Percentiles rank a stretch among this genome's conserved stretches.
Evolutionary conservation across 345 rosid genomes (phyloP).

Genomic region (Lenwebbia sp.): DNA sequence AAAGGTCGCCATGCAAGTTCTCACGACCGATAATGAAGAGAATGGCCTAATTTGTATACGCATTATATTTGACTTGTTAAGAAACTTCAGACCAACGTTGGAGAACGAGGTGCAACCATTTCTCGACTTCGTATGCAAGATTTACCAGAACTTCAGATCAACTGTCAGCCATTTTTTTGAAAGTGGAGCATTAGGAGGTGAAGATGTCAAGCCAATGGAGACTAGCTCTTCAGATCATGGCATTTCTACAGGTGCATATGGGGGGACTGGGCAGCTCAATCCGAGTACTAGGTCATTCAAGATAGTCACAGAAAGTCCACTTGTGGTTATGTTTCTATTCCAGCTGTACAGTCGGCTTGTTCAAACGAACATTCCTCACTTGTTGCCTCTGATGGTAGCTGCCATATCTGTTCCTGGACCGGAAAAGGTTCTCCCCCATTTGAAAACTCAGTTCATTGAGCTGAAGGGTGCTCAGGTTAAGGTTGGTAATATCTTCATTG

Average conservation of each 20-base stretch:
- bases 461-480: conserved; percentile 99
- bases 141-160: conserved; percentile 72
- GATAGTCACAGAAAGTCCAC: conserved; percentile 97
- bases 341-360: conserved; percentile 90
- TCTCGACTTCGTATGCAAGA: conserved; percentile 92
- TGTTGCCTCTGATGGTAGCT: conserved; percentile 93
- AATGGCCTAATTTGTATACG: conserved; percentile 93
- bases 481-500: conserved; percentile 30
- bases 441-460: conserved; percentile 85
- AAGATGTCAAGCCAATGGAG: conserved; percentile 83
- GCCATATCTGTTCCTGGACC: conserved; percentile 98
- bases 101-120: conserved; percentile 96
- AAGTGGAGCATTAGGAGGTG: conserved; percentile 31
- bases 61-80: conserved; percentile 85
- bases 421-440: conserved; percentile 76
- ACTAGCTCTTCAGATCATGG: conserved; percentile 56
- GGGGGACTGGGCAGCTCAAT: conserved; percentile 70
- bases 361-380: conserved; percentile 87
- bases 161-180: conserved; percentile 92
- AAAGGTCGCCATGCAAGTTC: conserved; percentile 96
- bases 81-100: conserved; percentile 86
- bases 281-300: conserved; percentile 91
- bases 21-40: conserved; percentile 90
- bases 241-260: conserved; percentile 30
- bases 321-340: conserved; percentile 97